Percentiles rank a stretch among this genome's conserved stretches.
Conservation (phyloP, 2,329 filamentous ascomycete genomes). For the Penicillium sp. region DNA sequence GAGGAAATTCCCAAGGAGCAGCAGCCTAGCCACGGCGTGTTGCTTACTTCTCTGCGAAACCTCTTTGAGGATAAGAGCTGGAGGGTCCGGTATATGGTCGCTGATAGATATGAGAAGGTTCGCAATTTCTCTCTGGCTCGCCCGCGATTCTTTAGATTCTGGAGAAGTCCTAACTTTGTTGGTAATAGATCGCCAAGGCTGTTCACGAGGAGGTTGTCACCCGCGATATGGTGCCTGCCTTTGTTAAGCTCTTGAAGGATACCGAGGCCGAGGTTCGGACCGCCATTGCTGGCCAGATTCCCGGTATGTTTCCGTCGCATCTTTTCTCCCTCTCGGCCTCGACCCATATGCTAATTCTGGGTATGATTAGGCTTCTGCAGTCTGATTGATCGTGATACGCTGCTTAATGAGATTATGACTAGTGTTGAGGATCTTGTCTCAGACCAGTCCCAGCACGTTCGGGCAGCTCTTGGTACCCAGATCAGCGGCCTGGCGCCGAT, state of each 20-base stretch:
- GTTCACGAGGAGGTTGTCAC: conserved; percentile 96
- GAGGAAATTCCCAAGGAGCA: conserved; percentile 98
- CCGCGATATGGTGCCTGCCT: conserved; percentile 91
- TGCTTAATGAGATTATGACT: conserved; percentile 95
- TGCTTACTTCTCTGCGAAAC: conserved; percentile 86
- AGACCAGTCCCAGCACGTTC: conserved; percentile 94
- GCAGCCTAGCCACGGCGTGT: conserved; percentile 91
- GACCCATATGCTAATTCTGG: not conserved
- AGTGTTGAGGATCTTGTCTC: conserved; percentile 95
- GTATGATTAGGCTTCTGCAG: conserved; percentile 75
- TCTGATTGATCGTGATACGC: conserved; percentile 81
- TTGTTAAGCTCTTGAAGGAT: conserved; percentile 97
- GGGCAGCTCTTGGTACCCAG: conserved; percentile 91
- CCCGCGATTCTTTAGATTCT: not conserved
- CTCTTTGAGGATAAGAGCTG: conserved; percentile 99
- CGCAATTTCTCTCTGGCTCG: conserved; percentile 10
- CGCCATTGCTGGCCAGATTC: conserved; percentile 95
- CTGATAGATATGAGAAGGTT: conserved; percentile 97
- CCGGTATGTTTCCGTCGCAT: conserved; percentile 56
- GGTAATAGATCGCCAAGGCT: conserved; percentile 84
- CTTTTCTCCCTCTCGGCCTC: not conserved
- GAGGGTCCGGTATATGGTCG: conserved; percentile 99
- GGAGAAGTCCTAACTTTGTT: conserved; percentile 18
- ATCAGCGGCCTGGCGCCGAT: conserved; percentile 97
- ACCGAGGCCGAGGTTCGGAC: conserved; percentile 97